These are phyloP conservation scores for Kalanchoe fedtschenkoi DNA, from an alignment of 164 flowering plant genomes.

Conservation along the genomic window DNA sequence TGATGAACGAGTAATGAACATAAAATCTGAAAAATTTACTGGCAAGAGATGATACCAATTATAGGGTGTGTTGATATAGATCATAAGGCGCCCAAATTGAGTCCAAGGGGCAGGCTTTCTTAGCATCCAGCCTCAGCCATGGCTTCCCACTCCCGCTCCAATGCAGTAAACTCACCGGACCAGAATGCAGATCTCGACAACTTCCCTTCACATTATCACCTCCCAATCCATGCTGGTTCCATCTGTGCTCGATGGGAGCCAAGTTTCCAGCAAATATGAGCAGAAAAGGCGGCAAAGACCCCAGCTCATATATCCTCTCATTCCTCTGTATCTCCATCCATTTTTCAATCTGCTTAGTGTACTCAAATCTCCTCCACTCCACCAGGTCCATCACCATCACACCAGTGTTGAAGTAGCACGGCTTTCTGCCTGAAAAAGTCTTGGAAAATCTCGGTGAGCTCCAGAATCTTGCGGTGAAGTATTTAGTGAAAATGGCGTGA, in stretches of 20 bases:
- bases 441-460: conserved; percentile 27
- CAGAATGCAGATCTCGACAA: conserved; percentile 81
- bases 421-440: conserved; percentile 44
- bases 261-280: conserved; percentile 86
- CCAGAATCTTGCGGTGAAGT: conserved; percentile 67
- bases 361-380: conserved; percentile 72
- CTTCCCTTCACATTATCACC: conserved; percentile 90
- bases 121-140: conserved; percentile 73
- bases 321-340: conserved; percentile 96
- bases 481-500: conserved; percentile 80
- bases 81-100: conserved; percentile 84
- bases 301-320: conserved; percentile 85
- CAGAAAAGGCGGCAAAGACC: conserved; percentile 87
- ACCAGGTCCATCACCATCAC: conserved; percentile 93
- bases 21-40: neutral
- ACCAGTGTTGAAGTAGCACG: conserved; percentile 96
- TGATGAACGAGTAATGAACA: neutral
- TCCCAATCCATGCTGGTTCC: conserved; percentile 97
- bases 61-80: conserved; percentile 43
- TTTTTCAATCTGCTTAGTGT: conserved; percentile 65
- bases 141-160: conserved; percentile 99
- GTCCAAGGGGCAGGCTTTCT: conserved; percentile 74
- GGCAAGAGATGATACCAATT: neutral
- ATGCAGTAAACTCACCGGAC: conserved; percentile 85
- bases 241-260: conserved; percentile 89